Evolutionary conservation across 2,329 filamentous ascomycete genomes (phyloP).

Genomic region (Ascochyta koolunga): DNA sequence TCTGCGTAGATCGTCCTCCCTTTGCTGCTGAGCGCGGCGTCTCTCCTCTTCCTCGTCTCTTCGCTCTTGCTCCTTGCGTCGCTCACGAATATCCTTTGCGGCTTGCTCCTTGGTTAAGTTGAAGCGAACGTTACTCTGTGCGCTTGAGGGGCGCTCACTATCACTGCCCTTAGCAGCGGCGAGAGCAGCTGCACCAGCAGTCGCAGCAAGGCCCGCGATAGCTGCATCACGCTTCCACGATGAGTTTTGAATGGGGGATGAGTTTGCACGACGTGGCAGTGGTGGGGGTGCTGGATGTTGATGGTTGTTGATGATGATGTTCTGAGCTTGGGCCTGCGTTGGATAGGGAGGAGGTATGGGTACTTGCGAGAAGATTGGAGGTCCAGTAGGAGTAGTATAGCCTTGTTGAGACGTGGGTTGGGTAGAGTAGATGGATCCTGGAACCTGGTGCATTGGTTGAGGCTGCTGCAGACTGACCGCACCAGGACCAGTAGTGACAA

Average conservation of each 20-base stretch:
- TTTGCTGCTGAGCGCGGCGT: conserved; percentile 28
- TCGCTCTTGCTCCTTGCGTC: conserved; percentile 30
- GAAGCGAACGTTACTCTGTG: conserved; percentile 60
- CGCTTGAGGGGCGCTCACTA: conserved; percentile 31
- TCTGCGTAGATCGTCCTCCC: conserved; percentile 25
- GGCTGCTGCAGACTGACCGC: conserved; percentile 82
- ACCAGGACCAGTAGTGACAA: conserved; percentile 44
- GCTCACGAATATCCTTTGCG: conserved; percentile 54
- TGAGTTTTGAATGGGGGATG: conserved; percentile 53
- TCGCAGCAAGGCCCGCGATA: conserved; percentile 51
- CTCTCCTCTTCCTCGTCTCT: conserved; percentile 39
- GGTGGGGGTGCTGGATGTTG: conserved; percentile 27
- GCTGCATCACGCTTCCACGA: conserved; percentile 51
- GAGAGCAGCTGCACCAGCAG: conserved; percentile 51
- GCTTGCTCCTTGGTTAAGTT: conserved; percentile 63
- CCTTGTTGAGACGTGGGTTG: conserved; percentile 48
- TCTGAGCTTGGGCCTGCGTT: conserved; percentile 24
- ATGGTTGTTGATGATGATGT: conserved; percentile 27
- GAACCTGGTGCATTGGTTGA: conserved; percentile 76
- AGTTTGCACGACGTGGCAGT: conserved; percentile 51
- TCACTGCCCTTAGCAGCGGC: conserved; percentile 35
- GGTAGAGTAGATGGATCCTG: conserved; percentile 67
- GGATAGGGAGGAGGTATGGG: conserved; percentile 29
- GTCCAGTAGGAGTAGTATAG: conserved; percentile 50
- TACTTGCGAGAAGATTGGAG: conserved; percentile 48